Percentiles rank a stretch among this genome's conserved stretches.
These are phyloP conservation scores for Penicillium hordei DNA, from an alignment of 2,329 filamentous ascomycete species.

Conservation along the genomic window DNA sequence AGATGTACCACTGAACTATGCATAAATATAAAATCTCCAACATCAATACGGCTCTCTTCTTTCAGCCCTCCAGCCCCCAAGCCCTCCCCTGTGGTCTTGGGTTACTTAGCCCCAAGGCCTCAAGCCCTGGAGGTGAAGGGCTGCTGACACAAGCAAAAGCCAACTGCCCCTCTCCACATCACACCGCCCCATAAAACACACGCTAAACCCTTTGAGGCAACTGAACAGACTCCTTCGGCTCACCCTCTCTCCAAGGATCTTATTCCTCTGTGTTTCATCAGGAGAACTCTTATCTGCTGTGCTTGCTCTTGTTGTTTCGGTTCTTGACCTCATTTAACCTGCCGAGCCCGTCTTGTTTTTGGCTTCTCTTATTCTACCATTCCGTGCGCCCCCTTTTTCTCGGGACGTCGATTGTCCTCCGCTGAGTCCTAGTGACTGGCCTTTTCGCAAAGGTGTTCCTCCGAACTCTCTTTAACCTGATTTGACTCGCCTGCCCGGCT, in stretches of 20 bases:
- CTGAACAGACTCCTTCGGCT: constrained; percentile 27
- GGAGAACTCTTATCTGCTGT: constrained; percentile 6
- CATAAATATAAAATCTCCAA: background rate
- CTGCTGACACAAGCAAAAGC: background rate
- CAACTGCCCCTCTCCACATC: constrained; percentile 29
- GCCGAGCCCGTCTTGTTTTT: background rate
- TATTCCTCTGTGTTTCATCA: constrained; percentile 7
- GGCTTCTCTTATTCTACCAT: background rate
- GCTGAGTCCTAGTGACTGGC: constrained; percentile 22
- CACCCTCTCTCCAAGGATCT: constrained; percentile 18
- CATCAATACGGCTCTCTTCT: background rate
- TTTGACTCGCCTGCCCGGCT: constrained; percentile 31
- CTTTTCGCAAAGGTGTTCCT: constrained; percentile 12
- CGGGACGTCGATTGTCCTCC: constrained; percentile 7
- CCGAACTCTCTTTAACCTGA: constrained; percentile 17
- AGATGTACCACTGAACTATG: background rate
- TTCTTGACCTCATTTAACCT: background rate
- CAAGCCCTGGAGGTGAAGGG: background rate
- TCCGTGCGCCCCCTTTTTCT: constrained; percentile 7
- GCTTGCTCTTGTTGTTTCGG: background rate
- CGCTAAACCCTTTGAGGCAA: constrained; percentile 24
- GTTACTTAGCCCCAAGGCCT: background rate
- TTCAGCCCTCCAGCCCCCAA: background rate
- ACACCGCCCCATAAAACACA: constrained; percentile 28
- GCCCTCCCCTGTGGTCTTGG: background rate